These are phyloP conservation scores for Botrytis byssoidea DNA, from an alignment of 2,329 filamentous ascomycete genomes.

Conservation along the genomic window DNA sequence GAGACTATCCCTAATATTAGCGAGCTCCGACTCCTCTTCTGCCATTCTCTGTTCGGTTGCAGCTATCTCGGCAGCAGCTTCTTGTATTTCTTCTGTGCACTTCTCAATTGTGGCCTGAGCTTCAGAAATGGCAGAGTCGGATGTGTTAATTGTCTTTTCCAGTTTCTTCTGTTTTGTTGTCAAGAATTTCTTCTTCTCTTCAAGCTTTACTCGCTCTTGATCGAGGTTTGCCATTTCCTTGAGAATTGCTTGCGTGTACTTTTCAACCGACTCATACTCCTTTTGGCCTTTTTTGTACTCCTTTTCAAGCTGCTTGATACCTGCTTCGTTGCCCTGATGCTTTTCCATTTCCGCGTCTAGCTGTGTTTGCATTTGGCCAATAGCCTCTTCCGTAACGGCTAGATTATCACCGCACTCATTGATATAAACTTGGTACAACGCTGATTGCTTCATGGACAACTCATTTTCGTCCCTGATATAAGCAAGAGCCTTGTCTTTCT, in stretches of 20 bases:
- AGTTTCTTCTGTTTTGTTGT: constrained; percentile 90
- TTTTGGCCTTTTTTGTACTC: constrained; percentile 79
- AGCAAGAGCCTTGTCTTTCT: constrained; percentile 90
- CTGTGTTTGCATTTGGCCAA: constrained; percentile 84
- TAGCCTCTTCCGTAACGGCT: constrained; percentile 82
- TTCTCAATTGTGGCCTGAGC: constrained; percentile 76
- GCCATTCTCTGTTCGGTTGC: constrained; percentile 74
- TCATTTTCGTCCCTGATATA: constrained; percentile 94
- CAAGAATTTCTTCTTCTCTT: constrained; percentile 96
- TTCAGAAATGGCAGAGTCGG: constrained; percentile 71
- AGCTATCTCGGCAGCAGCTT: constrained; percentile 69
- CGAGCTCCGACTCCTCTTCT: constrained; percentile 77
- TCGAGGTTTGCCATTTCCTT: constrained; percentile 93
- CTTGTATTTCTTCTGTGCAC: constrained; percentile 74
- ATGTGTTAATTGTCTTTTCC: constrained; percentile 79
- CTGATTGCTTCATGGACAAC: constrained; percentile 81
- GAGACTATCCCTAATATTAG: constrained; percentile 77
- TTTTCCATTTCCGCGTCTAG: constrained; percentile 87
- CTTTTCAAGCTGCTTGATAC: constrained; percentile 87
- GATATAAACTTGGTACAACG: constrained; percentile 89
- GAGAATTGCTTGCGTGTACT: constrained; percentile 71
- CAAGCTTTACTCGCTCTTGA: constrained; percentile 94
- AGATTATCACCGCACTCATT: constrained; percentile 87
- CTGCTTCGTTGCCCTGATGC: constrained; percentile 83
- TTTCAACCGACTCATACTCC: constrained; percentile 79